Evolutionary conservation across 306 rosid genomes (phyloP), one percentile per base, ranked within the genome.

Genomic region (Trichosanthes cucumerina): DNA sequence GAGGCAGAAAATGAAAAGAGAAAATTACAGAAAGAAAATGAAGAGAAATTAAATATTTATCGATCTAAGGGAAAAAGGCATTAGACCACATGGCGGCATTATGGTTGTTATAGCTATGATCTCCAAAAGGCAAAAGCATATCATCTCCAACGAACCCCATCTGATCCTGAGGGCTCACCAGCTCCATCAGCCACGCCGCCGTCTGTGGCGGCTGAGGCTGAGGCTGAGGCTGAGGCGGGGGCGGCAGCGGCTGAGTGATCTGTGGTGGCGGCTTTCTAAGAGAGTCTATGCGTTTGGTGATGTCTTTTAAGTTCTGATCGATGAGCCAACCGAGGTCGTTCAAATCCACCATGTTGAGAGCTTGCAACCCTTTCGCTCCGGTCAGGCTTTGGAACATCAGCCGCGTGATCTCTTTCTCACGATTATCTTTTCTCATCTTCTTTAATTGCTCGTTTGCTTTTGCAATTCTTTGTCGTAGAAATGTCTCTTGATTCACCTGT

Each of bases 241-340:
- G n/a, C n/a, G n/a, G n/a, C n/a, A n/a, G n/a, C n/a, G n/a, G n/a
- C n/a, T n/a, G n/a, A n/a, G n/a, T n/a, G n/a, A n/a, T n/a, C n/a
- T n/a, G n/a, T n/a, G 46, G 12, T 0, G 7, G 11, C 5, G 18
- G 79, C 47, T 79, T 54, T n/a, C 21, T 34, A 4, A 72, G 58
- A 0, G 21, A 68, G 15, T 75, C 85, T 0, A 84, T 72, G 81
- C 80, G 80, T 3, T 0, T 56, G 18, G 33, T n/a, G 7, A 83
- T 44, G 0, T 85, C 85, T 36, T 80, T 83, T 12, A 88, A 21
- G 9, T 57, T 49, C 39, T 79, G 79, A 0, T 89, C 80, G 13
- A 88, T 63, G 10, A 83, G 19, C 82, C 76, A 83, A 9, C 78
- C 58, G 1, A 87, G 78, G 7, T 82, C 84, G 11, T 79, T 85